A percentile compares a stretch with the other conserved stretches of the same genome.
phyloP scores from a whole-genome alignment of 768 basidiomycete genomes.

The Steccherinum ochraceum region DNA sequence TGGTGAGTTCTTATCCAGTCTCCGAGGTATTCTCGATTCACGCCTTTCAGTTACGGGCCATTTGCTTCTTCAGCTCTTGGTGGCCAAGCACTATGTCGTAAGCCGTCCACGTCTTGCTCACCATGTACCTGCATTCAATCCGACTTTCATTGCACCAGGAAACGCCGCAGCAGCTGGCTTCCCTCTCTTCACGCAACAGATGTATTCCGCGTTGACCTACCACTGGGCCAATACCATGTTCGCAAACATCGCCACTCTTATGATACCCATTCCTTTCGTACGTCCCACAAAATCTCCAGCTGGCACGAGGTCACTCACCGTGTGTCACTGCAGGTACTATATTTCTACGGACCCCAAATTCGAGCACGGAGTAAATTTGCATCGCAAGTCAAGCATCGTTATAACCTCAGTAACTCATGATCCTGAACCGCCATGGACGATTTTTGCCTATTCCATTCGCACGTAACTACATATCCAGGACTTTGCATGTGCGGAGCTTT shows the following conservation, averaged over 20 bases:
- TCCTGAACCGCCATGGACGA: too few species aligned
- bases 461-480: not conserved
- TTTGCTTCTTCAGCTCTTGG: constrained; percentile 53
- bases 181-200: constrained; percentile 42
- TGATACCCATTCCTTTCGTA: constrained; percentile 41
- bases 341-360: constrained; percentile 20
- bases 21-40: not conserved
- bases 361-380: constrained; percentile 22
- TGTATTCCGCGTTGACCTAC: constrained; percentile 42
- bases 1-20: constrained; percentile 27
- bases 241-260: constrained; percentile 31
- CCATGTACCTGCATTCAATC: not conserved
- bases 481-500: not conserved
- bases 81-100: constrained; percentile 37
- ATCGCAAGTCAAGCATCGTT: constrained; percentile 7
- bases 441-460: too few species aligned
- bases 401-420: not conserved
- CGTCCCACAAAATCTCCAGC: constrained; percentile 8
- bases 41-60: constrained; percentile 33
- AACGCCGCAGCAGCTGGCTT: constrained; percentile 36
- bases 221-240: constrained; percentile 43
- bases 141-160: constrained; percentile 10
- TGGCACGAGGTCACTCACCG: not conserved
- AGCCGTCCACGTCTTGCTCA: too few species aligned
- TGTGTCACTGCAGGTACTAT: constrained; percentile 13